Base-by-base conservation (phyloP, 2,329 filamentous ascomycete genomes). In the Cladosporium colombiae region DNA sequence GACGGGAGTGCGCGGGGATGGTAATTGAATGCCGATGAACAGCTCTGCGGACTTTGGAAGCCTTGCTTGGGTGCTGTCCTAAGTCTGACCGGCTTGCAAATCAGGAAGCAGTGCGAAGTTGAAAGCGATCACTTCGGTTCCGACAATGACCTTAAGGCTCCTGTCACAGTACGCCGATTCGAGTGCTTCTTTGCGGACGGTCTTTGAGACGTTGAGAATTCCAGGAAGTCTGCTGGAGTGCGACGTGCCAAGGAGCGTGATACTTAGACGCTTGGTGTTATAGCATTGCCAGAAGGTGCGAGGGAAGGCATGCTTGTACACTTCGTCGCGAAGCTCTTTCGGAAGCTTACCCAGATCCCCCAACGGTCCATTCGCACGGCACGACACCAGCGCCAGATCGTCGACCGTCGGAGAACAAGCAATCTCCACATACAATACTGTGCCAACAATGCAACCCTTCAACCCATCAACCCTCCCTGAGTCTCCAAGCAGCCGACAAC, bases 281-380 rank as follows among this genome's bases (percentile, higher is more conserved):
- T 60, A 60, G 57, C 57, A 46, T 21, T 60, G 57, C 57, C 37
- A 60, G 35, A 60, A 60, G 7, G 35, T n/a, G n/a, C 44, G 37
- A 18, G 37, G 25, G 40, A 50, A 49, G 8, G 40, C 57, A 7
- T 16, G 25, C 3, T 60, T 21, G 57, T 60, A 60, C 8, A 50
- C n/a, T 18, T 49, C 25, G 16, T 10, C 16, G 23, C 57, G 57
- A 40, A 60, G 37, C 25, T 60, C 57, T 11, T 8, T n/a, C 2
- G 25, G 57, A 1, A 50, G 27, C 23, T 23, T 46, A 14, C 14
- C 35, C 16, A 60, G 35, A 5, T 11, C 6, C 8, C 40, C 57
- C 10, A 33, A 27, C 3, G 25, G 25, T 7, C 23, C 49, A 18
- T 52, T 21, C 10, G 40, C 23, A 18, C n/a, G 23, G 10, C 49